Conservation (phyloP, 768 basidiomycete genomes). For the Pholiota molesta region DNA sequence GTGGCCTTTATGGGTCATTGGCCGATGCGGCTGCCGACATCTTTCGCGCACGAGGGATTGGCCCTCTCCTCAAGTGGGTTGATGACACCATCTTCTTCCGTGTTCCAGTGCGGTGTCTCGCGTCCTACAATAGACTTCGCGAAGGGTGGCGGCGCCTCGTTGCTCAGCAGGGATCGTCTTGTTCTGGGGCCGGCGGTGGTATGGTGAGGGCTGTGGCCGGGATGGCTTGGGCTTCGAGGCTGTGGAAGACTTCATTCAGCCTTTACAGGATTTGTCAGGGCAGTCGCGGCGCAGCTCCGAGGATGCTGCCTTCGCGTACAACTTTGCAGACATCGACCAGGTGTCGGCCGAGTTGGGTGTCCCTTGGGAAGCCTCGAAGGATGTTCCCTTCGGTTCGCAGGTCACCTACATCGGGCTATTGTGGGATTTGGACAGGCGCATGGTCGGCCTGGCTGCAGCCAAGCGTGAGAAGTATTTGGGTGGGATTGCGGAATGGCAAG, state of each 20-base stretch:
- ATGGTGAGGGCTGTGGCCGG: conserved; percentile 15
- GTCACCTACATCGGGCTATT: conserved; percentile 26
- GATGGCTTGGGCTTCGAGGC: conserved; percentile 27
- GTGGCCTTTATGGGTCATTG: conserved; percentile 27
- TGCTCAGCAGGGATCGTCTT: neutral
- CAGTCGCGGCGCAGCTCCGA: conserved; percentile 1
- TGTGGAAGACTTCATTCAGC: conserved; percentile 28
- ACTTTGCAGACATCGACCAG: conserved; percentile 31
- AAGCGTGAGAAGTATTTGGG: conserved; percentile 28
- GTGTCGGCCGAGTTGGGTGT: conserved; percentile 27
- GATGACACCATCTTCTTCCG: conserved; percentile 34
- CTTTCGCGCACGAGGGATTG: conserved; percentile 26
- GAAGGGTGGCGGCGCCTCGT: conserved; percentile 7
- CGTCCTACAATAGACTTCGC: conserved; percentile 27
- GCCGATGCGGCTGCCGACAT: conserved; percentile 25
- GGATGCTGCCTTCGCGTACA: conserved; percentile 5
- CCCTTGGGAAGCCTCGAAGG: conserved; percentile 24
- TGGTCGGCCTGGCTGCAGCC: conserved; percentile 15
- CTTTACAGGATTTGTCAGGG: conserved; percentile 26
- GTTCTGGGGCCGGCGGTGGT: conserved; percentile 24
- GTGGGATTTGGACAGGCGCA: conserved; percentile 24
- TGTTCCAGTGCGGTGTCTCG: conserved; percentile 20
- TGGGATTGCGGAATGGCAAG: conserved; percentile 30
- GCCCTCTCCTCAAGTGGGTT: conserved; percentile 34
- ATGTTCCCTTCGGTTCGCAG: conserved; percentile 10